phyloP scores from a whole-genome alignment of 129 eudicot genomes.

The Artemisia argyi region DNA sequence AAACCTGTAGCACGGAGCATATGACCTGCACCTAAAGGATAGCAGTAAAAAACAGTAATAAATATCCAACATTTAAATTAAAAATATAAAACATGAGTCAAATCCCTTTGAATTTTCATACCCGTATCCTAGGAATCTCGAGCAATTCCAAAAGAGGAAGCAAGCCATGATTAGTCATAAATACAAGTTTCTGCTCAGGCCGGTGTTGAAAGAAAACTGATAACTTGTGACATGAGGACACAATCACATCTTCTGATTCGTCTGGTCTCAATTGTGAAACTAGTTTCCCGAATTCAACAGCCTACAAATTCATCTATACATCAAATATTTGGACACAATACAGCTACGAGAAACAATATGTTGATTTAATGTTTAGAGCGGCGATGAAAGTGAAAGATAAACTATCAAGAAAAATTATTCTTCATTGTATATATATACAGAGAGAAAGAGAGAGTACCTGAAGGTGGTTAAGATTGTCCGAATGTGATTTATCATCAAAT shows the following conservation, averaged over 20 bases:
- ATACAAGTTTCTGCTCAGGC: conserved; percentile 89
- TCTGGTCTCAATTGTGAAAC: conserved; percentile 86
- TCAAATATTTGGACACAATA: conserved; percentile 13
- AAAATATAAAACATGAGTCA: background rate
- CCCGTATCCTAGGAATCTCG: conserved; percentile 83
- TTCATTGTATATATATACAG: background rate
- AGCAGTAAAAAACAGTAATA: conserved; percentile 17
- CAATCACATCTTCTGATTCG: conserved; percentile 91
- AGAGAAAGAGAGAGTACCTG: conserved; percentile 50
- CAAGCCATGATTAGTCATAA: conserved; percentile 89
- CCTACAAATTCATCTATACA: conserved; percentile 40
- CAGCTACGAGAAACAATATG: background rate
- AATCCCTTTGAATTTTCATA: conserved; percentile 36
- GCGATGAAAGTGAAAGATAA: background rate
- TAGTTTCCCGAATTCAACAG: conserved; percentile 87
- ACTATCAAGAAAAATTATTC: background rate
- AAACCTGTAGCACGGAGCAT: conserved; percentile 83
- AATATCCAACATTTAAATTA: background rate
- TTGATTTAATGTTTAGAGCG: background rate
- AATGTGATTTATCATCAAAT: conserved; percentile 88
- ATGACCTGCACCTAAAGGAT: conserved; percentile 59
- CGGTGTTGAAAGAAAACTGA: conserved; percentile 80
- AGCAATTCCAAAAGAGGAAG: conserved; percentile 92
- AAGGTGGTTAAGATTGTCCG: conserved; percentile 81
- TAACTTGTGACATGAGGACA: conserved; percentile 83